Evolutionary conservation across 2,329 filamentous ascomycete species (phyloP).

Genomic region (Teratosphaeria pseudoeucalypti): DNA sequence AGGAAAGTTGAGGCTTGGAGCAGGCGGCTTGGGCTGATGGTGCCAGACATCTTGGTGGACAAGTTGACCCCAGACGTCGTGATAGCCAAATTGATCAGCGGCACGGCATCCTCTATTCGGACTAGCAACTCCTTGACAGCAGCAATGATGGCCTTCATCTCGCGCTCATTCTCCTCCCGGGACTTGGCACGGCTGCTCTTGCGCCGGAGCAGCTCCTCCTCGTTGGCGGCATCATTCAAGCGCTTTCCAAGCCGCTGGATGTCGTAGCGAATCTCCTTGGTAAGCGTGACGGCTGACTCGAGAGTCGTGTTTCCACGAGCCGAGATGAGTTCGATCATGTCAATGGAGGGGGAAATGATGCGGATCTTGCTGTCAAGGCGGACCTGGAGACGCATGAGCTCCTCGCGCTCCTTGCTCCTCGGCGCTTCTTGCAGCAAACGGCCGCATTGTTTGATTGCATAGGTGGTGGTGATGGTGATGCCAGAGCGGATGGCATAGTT

Average conservation of each 20-base stretch:
- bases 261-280: slow-evolving; percentile 71
- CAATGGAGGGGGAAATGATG: slow-evolving; percentile 83
- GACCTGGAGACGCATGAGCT: slow-evolving; percentile 61
- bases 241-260: slow-evolving; percentile 71
- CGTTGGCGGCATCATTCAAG: slow-evolving; percentile 57
- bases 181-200: slow-evolving; percentile 38
- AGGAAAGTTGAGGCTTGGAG: slow-evolving; percentile 88
- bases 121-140: slow-evolving; percentile 66
- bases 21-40: slow-evolving; percentile 80
- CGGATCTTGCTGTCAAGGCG: slow-evolving; percentile 79
- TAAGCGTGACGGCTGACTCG: slow-evolving; percentile 73
- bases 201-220: slow-evolving; percentile 45
- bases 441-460: slow-evolving; percentile 73
- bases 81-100: slow-evolving; percentile 84
- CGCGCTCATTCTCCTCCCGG: slow-evolving; percentile 47
- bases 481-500: slow-evolving; percentile 87
- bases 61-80: slow-evolving; percentile 85
- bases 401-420: slow-evolving; percentile 56
- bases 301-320: slow-evolving; percentile 69
- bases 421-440: slow-evolving; percentile 66
- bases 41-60: slow-evolving; percentile 65
- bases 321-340: slow-evolving; percentile 81
- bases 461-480: slow-evolving; percentile 72
- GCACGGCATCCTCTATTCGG: slow-evolving; percentile 83
- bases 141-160: slow-evolving; percentile 58